Base-by-base conservation (phyloP, 2,329 filamentous ascomycete species). In the Pyricularia sp. region DNA sequence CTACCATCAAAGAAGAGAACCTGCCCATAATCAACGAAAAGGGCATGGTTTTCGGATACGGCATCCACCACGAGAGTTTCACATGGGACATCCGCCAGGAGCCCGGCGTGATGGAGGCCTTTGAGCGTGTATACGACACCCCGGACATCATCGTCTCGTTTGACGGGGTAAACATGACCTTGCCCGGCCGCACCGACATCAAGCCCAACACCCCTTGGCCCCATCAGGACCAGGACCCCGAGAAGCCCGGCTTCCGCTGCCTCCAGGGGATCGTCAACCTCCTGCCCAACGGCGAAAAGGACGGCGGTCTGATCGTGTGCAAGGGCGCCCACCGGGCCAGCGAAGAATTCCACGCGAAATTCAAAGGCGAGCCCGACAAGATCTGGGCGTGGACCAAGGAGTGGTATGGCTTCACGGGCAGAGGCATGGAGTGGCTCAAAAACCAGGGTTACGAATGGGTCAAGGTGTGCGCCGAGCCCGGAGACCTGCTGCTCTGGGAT, bases 131-230 rank as follows among this genome's bases (percentile, higher is more conserved):
- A 3, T 83, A 80, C 69, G 77, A 77, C n/a, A 81, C 80, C 1
- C 72, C 80, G 64, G 81, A 84, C 66, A 72, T 84, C 26, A 78
- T 84, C 28, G 82, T 83, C 1, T 84, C 82, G 0, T 85, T 83
- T 70, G 83, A 84, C 70, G 80, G 79, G 7, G 74, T 82, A 70
- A 83, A 83, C 74, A 79, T 81, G 33, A 77, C 77, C 30, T 79
- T 84, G 69, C 76, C 80, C 12, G 81, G 80, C 71, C 77, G 77
- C 65, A 75, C 71, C 17, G 76, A 81, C 69, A 71, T 79, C 4
- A 72, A 74, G 4, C 67, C 72, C 11, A 82, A 79, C 73, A 78
- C 76, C 67, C 81, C 80, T 1, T 83, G 81, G 81, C 79, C 81
- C 2, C 81, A 82, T 71, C 80, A 82, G 63, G 81, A 83, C 68